Percentiles rank a stretch among this genome's conserved stretches.
Conservation (phyloP, 1,284 basidiomycete species). For the Exobasidium cylindrosporum region DNA sequence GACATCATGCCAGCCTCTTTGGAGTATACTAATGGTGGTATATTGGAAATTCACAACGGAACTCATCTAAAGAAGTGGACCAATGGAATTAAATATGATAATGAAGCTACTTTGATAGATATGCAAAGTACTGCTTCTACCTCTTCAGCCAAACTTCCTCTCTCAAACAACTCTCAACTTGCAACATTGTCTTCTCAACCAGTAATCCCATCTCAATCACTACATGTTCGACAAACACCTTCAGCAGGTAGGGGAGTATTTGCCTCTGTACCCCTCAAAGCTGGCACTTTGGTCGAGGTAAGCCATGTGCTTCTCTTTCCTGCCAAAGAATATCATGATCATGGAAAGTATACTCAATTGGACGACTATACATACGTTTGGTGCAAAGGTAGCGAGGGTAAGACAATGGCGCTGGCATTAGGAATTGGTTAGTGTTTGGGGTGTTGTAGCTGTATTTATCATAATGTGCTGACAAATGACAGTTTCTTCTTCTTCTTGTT, state of each 20-base stretch:
- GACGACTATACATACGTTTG: constrained; percentile 85
- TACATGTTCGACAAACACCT: constrained; percentile 3
- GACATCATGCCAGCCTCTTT: background rate
- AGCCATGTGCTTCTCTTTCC: constrained; percentile 80
- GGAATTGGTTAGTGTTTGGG: constrained; percentile 70
- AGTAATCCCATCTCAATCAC: background rate
- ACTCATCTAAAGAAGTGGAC: background rate
- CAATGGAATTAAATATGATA: background rate
- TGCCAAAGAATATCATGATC: constrained; percentile 58
- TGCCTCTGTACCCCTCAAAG: constrained; percentile 31
- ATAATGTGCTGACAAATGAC: background rate
- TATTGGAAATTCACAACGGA: background rate
- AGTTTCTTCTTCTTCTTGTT: background rate
- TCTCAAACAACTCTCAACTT: background rate
- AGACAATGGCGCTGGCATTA: constrained; percentile 78
- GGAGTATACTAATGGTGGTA: background rate
- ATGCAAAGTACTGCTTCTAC: background rate
- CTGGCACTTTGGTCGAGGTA: constrained; percentile 71
- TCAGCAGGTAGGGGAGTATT: constrained; percentile 35
- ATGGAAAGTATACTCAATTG: constrained; percentile 64
- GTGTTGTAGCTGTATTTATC: background rate
- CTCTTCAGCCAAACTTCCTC: background rate
- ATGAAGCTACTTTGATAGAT: no score
- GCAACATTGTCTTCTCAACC: background rate
- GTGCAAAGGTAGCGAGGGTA: constrained; percentile 59